phyloP scores from a whole-genome alignment of 371 early-diverging fungal species.

The Funneliformis caledonium region DNA sequence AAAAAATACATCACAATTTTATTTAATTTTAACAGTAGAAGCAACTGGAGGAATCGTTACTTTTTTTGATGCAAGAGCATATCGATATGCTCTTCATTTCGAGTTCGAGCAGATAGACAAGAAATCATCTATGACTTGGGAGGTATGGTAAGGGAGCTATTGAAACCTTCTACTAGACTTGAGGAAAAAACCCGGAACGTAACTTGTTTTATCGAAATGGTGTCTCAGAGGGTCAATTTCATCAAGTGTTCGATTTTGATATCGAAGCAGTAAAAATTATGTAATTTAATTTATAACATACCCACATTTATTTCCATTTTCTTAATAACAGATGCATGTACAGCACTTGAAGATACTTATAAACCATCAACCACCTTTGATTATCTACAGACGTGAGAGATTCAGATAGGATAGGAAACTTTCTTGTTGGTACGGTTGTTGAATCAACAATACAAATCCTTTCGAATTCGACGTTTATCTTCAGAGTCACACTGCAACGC shows the following conservation, averaged over 20 bases:
- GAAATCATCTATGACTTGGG: slow-evolving; percentile 89
- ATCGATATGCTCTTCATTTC: slow-evolving; percentile 83
- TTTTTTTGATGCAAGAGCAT: slow-evolving; percentile 69
- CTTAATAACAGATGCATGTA: slow-evolving; percentile 58
- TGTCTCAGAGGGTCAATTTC: slow-evolving; percentile 80
- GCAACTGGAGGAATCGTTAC: no score
- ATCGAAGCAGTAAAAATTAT: slow-evolving; percentile 61
- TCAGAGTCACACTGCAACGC: slow-evolving; percentile 76
- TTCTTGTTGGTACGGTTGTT: neutral
- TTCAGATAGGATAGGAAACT: slow-evolving; percentile 57
- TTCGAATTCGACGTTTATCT: slow-evolving; percentile 90
- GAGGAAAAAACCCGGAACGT: slow-evolving; percentile 67
- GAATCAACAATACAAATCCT: slow-evolving; percentile 74
- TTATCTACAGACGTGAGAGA: slow-evolving; percentile 75
- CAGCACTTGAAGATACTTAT: slow-evolving; percentile 60
- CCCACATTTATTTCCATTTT: neutral
- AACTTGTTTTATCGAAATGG: slow-evolving; percentile 87
- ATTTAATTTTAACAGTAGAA: no score
- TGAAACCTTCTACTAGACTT: slow-evolving; percentile 71
- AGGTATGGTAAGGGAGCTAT: slow-evolving; percentile 81
- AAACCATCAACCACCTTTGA: slow-evolving; percentile 75
- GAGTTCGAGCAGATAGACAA: slow-evolving; percentile 80
- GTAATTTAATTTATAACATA: slow-evolving; percentile 40
- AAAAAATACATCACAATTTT: no score
- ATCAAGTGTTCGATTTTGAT: slow-evolving; percentile 71